Evolutionary conservation across 371 early-diverging fungal genomes (phyloP), one percentile per base, ranked within the genome.

Genomic region (Actinomortierella wolfii): DNA sequence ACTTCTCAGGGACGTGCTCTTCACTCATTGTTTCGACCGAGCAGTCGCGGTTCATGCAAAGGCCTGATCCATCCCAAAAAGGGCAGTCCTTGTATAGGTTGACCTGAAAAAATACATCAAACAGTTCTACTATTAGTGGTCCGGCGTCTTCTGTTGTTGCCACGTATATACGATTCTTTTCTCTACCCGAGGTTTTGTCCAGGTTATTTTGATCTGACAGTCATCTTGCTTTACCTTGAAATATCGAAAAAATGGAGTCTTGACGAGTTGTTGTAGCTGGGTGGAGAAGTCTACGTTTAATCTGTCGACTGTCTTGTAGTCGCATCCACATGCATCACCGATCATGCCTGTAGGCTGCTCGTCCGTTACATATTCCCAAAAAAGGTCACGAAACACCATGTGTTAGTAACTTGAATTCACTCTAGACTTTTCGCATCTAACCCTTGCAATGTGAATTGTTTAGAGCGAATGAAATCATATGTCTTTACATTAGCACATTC

Each of bases 71-170:
- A 23, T 80, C 74, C 97, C 97, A 98, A 75, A 96, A 96, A 8
- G 91, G 92, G 69, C 98, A 98, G 26, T 91, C 90, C 73, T 92
- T 92, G 81, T 90, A 89, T 45, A 98, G 77, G 69, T 97, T 90
- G 26, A 95, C 84, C 92, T 94, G 77, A 9, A 26, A 51, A 21
- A 39, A 26, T 8, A 28, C 34, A 43, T n/a, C 3, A 29, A 51
- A 34, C 13, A 21, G 43, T 18, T 9, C 45, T 13, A 4, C 45
- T 55, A 45, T 40, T 26, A 3, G 24, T 28, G 17, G 14, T 24
- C 9, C 3, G 44, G 44, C 44, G 4, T 20, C 13, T 13, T 44
- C 44, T 13, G 4, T 44, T 13, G 4, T 20, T 44, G 4, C 20
- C 44, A 4, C n/a, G n/a, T n/a, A n/a, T n/a, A n/a, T n/a, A n/a